Percentiles rank a stretch among this genome's conserved stretches.
Conservation (phyloP, 2,329 filamentous ascomycete species). For the Xylariaceae sp. region DNA sequence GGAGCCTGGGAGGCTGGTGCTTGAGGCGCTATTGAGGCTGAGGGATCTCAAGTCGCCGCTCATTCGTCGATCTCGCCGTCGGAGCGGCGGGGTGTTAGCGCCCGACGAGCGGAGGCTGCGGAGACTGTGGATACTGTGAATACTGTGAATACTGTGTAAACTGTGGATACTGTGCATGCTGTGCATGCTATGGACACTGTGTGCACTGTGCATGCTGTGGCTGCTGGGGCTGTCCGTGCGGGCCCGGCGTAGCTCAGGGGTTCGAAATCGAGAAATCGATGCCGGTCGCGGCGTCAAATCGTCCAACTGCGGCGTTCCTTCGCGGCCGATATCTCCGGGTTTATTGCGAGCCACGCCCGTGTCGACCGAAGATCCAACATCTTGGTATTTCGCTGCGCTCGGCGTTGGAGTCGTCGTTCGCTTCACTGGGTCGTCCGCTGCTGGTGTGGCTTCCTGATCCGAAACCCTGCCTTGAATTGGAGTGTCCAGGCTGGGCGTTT, state of each 20-base stretch:
- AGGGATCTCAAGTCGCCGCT: slow-evolving; percentile 74
- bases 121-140: slow-evolving; percentile 4
- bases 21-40: slow-evolving; percentile 50
- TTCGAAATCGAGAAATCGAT: slow-evolving; percentile 49
- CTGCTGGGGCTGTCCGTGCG: slow-evolving; percentile 62
- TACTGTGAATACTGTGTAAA: slow-evolving; percentile 13
- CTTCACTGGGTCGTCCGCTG: slow-evolving; percentile 13
- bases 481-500: slow-evolving; percentile 28
- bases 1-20: slow-evolving; percentile 29
- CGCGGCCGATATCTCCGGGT: slow-evolving; percentile 10
- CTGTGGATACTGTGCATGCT: slow-evolving; percentile 40
- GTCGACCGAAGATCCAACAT: slow-evolving; percentile 13
- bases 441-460: slow-evolving; percentile 11
- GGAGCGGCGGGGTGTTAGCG: slow-evolving; percentile 60
- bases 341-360: slow-evolving; percentile 30
- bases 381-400: slow-evolving; percentile 21
- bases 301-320: slow-evolving; percentile 25
- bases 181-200: slow-evolving; percentile 21
- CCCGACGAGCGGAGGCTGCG: slow-evolving; percentile 43
- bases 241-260: slow-evolving; percentile 51
- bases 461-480: slow-evolving; percentile 18
- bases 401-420: slow-evolving; percentile 18
- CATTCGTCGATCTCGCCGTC: slow-evolving; percentile 62
- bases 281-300: slow-evolving; percentile 39
- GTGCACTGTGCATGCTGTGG: slow-evolving; percentile 30